phyloP scores from a whole-genome alignment of 2,329 filamentous ascomycete species.

The Monilinia laxa region DNA sequence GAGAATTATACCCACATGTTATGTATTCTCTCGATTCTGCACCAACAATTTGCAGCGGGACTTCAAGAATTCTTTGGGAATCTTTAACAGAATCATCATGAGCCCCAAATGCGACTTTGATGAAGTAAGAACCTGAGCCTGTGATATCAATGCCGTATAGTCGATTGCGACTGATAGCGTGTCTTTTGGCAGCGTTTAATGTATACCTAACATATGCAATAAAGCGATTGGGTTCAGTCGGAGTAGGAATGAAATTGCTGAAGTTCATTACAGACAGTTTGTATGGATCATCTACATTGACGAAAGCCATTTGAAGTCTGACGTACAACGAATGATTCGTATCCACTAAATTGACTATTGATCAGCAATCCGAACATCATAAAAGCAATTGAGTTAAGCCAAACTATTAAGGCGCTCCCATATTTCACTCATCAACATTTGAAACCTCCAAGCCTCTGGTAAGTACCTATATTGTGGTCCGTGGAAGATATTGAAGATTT shows the following conservation, averaged over 20 bases:
- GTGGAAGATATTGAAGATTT: background rate
- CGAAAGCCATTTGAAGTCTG: background rate
- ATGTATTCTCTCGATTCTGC: background rate
- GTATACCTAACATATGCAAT: background rate
- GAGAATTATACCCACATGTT: background rate
- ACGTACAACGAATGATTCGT: background rate
- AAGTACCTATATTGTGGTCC: background rate
- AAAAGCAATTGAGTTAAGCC: background rate
- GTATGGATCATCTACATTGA: background rate
- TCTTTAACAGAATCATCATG: background rate
- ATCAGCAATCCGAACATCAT: background rate
- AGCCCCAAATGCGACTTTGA: background rate
- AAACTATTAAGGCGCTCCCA: background rate
- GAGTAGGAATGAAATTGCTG: background rate
- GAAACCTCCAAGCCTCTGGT: background rate
- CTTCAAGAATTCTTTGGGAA: background rate
- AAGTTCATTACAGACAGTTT: background rate
- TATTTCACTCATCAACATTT: background rate
- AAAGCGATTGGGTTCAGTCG: background rate
- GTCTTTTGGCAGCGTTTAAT: background rate
- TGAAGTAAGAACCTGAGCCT: background rate
- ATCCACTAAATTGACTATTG: background rate
- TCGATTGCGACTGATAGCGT: too few relatives aligned
- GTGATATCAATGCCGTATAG: slow-evolving; percentile 1
- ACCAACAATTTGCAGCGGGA: background rate